A percentile compares a stretch with the other conserved stretches of the same genome.
phyloP scores from a whole-genome alignment of 2,329 filamentous ascomycete species.

The Pseudogymnoascus sp. region DNA sequence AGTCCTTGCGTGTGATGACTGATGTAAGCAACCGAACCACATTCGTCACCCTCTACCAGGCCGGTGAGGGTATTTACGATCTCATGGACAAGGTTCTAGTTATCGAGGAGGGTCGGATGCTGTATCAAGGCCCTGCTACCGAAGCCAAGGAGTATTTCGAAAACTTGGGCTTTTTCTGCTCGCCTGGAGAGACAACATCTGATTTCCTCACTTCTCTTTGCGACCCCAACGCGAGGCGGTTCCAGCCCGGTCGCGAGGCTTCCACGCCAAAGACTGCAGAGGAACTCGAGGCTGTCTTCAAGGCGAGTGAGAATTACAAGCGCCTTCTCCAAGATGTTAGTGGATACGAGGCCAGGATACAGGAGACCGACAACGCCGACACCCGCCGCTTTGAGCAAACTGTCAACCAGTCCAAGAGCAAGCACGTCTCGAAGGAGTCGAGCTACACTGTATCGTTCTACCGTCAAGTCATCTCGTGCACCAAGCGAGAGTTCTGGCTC shows the following conservation, averaged over 20 bases:
- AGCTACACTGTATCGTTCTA: conserved; percentile 36
- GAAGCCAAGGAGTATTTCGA: conserved; percentile 59
- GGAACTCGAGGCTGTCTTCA: conserved; percentile 61
- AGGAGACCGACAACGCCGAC: conserved; percentile 49
- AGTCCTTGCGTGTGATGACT: conserved; percentile 54
- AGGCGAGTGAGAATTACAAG: conserved; percentile 52
- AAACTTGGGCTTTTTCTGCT: conserved; percentile 52
- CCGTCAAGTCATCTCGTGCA: conserved; percentile 48
- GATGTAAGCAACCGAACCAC: conserved; percentile 51
- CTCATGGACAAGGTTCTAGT: conserved; percentile 64
- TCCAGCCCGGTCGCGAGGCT: conserved; percentile 36
- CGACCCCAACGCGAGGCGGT: conserved; percentile 58
- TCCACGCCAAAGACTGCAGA: conserved; percentile 38
- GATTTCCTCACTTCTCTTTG: conserved; percentile 60
- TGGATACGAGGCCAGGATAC: conserved; percentile 49
- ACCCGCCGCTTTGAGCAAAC: conserved; percentile 57
- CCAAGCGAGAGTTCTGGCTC: conserved; percentile 56
- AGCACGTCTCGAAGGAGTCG: conserved; percentile 55
- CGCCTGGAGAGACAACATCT: conserved; percentile 52
- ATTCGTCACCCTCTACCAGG: conserved; percentile 61
- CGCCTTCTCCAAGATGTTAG: conserved; percentile 52
- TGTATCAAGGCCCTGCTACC: conserved; percentile 54
- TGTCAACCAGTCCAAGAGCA: conserved; percentile 59
- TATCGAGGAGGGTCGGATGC: conserved; percentile 55
- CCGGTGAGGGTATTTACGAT: conserved; percentile 60